Percentiles rank a stretch among this genome's conserved stretches.
phyloP scores from a whole-genome alignment of 202 grass and related monocot species.

The Musa balbisiana region DNA sequence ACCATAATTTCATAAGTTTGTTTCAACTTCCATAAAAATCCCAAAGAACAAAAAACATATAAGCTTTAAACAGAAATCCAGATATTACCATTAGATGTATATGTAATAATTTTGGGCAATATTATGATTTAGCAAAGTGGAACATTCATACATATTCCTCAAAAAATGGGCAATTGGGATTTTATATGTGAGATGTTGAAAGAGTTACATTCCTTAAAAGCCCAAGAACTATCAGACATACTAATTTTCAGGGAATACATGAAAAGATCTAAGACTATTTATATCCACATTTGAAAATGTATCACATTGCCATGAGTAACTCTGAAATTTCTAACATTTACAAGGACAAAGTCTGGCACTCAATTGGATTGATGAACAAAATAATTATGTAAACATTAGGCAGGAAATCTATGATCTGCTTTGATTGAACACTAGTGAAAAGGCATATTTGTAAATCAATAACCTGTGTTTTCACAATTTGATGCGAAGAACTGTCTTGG shows the following conservation, averaged over 20 bases:
- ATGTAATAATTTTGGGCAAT: not conserved
- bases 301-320: no score
- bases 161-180: not conserved
- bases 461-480: slow-evolving; percentile 23
- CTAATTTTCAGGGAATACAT: no score
- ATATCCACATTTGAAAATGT: no score
- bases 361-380: no score
- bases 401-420: not conserved
- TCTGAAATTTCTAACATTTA: no score
- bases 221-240: no score
- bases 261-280: no score
- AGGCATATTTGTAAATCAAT: not conserved
- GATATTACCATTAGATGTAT: not conserved
- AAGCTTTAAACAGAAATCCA: not conserved
- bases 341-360: no score
- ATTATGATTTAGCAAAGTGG: not conserved
- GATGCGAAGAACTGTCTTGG: slow-evolving; percentile 46
- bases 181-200: not conserved
- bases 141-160: not conserved
- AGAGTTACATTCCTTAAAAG: no score
- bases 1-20: no score
- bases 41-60: not conserved
- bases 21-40: no score
- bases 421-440: not conserved
- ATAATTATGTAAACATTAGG: not conserved